A percentile compares a stretch with the other conserved stretches of the same genome.
Evolutionary conservation across 2,329 filamentous ascomycete species (phyloP).

Genomic region (Aspergillus novoparasiticus): DNA sequence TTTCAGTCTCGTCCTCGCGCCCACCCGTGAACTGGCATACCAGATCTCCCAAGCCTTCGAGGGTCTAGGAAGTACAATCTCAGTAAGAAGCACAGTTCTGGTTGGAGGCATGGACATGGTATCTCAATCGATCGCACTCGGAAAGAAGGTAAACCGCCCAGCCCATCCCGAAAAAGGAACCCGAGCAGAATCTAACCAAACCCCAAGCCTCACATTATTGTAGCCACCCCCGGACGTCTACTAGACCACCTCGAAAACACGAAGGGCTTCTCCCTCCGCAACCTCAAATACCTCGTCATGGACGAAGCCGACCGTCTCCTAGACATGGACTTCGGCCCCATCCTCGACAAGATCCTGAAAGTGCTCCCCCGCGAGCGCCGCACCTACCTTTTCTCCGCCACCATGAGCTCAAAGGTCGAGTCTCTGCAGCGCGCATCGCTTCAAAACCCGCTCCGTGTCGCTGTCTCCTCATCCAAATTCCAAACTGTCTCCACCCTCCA

Average conservation of each 20-base stretch:
- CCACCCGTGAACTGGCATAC: conserved; percentile 88
- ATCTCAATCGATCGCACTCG: conserved; percentile 82
- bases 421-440: conserved; percentile 87
- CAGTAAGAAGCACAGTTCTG: conserved; percentile 81
- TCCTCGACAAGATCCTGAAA: conserved; percentile 90
- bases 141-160: conserved; percentile 64
- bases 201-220: conserved; percentile 74
- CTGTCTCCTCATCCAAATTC: conserved; percentile 75
- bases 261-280: conserved; percentile 85
- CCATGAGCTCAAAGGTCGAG: conserved; percentile 92
- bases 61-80: conserved; percentile 81
- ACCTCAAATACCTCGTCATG: conserved; percentile 87
- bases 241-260: conserved; percentile 95
- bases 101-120: conserved; percentile 98
- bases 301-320: conserved; percentile 91
- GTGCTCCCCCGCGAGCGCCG: conserved; percentile 72
- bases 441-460: conserved; percentile 79
- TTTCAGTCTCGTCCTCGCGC: conserved; percentile 87
- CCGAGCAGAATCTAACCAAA: not conserved
- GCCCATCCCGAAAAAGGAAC: not conserved
- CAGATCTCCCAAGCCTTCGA: conserved; percentile 90
- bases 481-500: conserved; percentile 88
- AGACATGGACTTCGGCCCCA: conserved; percentile 91
- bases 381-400: conserved; percentile 92
- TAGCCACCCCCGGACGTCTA: conserved; percentile 86